Base-by-base conservation (phyloP, 768 basidiomycete genomes). In the Rossbeevera mucosa region DNA sequence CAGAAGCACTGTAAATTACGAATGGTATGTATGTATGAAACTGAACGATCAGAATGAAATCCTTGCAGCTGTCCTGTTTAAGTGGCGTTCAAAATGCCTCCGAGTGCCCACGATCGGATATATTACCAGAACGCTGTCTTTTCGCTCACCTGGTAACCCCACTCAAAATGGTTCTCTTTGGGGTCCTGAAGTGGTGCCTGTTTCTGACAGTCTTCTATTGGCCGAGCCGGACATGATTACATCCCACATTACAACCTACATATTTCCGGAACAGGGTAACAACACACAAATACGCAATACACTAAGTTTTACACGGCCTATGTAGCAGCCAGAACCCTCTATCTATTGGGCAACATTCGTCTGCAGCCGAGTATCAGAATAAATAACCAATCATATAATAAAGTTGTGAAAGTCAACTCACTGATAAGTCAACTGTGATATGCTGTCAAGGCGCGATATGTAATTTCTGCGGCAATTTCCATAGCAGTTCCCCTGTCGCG, bases 401-500 rank as follows among this genome's bases (percentile, higher is more conserved):
- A 24, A 14, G 20, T 25, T 16, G 24, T 45, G 36, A 33, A 31
- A 31, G 24, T 41, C 46, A 44, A 55, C 53, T 48, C 44, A 41
- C 14, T 46, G 47, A 41, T 44, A 24, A 46, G 26, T 58, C 33
- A 67, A 28, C 57, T 65, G n/a, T 41, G 24, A 38, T 54, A 51
- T 26, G 64, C 44, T 13, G 62, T 50, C 46, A 67, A 38, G 12
- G 68, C 67, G 18, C 45, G 52, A 50, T 59, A 61, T 18, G 68
- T 56, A 5, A 43, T 46, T 51, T 67, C 65, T 20, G 66, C 67
- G 38, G 66, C 66, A 7, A 50, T 28, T 50, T 69, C 68, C 68
- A 68, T 67, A 18, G 66, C 66, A 21, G 54, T 52, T 26, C 65
- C 66, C 26, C 61, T 63, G 43, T 65, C 59, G 21, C 68, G 56